Evolutionary conservation across 1,139 yeast species (phyloP), one percentile per base, ranked within the genome.

Genomic region (Pichia sp.): DNA sequence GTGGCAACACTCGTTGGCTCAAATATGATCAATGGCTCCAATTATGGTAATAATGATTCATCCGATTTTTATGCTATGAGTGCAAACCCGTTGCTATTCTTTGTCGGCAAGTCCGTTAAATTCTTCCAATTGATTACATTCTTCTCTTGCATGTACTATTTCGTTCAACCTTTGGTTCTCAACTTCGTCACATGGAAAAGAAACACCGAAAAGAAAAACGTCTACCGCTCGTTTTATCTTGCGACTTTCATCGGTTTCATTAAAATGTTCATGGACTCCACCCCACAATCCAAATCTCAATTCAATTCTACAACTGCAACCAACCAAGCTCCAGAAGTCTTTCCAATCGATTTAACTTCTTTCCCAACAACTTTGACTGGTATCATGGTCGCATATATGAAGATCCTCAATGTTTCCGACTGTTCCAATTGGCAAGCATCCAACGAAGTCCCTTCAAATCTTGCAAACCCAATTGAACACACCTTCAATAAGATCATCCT

Each of bases 1-100:
- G 57, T 64, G 58, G 61, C 67, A 1, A 52, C 66, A 0, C 40
- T 63, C 49, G 49, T 61, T 19, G 67, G 67, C 2, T 48, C 62
- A 2, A 65, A 61, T 46, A 10, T 40, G 11, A 27, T 60, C 19
- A 35, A 30, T 15, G 32, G 28, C 32, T 32, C 21, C 19, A 17
- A 33, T 4, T 55, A 57, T 36, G 45, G 21, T 30, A 43, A 51
- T 20, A 40, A 40, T 4, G 33, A 39, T 27, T 57, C 58, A 34
- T 20, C 43, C 6, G 24, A 45, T 31, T 45, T 30, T 34, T 19
- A 33, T 27, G 32, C 44, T 4, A 20, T 49, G 8, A 39, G 37
- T 36, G 34, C 48, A 24, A 31, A 12, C 14, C 53, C 50, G 2
- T 6, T 46, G 2, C 11, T 39, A 5, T 44, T 44, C 9, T 20